These are phyloP conservation scores for Firmiana major DNA, from an alignment of 345 rosid genomes.

Conservation along the genomic window DNA sequence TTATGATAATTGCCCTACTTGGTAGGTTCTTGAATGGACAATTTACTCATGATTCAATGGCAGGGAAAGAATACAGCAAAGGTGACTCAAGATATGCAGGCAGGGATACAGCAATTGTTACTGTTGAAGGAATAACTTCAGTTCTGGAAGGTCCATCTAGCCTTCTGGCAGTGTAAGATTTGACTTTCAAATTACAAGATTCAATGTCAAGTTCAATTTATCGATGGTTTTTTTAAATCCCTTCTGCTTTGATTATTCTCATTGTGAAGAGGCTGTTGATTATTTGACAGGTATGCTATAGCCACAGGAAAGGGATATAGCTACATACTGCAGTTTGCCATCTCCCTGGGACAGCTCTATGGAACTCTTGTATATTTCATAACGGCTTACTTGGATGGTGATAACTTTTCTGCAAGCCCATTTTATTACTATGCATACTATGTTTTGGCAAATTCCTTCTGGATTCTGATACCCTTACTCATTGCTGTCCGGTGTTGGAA, in stretches of 20 bases:
- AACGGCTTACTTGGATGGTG: conserved; percentile 76
- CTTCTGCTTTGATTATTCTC: not conserved
- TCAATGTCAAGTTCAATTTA: not conserved
- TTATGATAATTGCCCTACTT: not conserved
- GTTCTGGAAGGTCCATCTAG: conserved; percentile 80
- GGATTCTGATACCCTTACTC: conserved; percentile 67
- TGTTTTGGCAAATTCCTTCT: conserved; percentile 57
- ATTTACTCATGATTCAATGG: conserved; percentile 2
- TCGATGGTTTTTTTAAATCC: not conserved
- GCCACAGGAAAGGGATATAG: conserved; percentile 71
- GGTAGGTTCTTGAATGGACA: not conserved
- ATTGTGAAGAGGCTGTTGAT: not conserved
- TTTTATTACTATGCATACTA: conserved; percentile 68
- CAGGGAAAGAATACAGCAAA: conserved; percentile 98
- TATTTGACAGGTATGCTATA: conserved; percentile 62
- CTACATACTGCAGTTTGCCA: conserved; percentile 76
- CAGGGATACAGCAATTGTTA: conserved; percentile 65
- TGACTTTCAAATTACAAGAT: not conserved
- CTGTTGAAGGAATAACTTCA: conserved; percentile 85
- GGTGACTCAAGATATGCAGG: conserved; percentile 91
- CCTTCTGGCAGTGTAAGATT: conserved; percentile 73
- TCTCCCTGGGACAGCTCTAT: conserved; percentile 82
- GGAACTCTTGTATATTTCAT: conserved; percentile 78
- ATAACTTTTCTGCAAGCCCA: conserved; percentile 60
- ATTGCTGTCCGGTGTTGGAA: conserved; percentile 73